Base-by-base conservation (phyloP, 2,329 filamentous ascomycete genomes). In the Aspergillus texensis region DNA sequence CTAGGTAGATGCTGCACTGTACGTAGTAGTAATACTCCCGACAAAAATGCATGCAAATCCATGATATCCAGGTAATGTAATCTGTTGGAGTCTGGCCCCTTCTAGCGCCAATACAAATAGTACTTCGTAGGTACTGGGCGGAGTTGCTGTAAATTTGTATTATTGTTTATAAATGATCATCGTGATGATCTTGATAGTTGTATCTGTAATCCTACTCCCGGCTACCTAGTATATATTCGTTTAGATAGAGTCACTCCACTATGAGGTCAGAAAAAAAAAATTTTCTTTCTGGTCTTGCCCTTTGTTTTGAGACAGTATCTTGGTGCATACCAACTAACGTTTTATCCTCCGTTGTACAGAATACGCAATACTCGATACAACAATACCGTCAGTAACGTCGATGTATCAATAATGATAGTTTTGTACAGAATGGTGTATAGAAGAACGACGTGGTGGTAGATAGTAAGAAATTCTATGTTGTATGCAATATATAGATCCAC, bases 31-130 rank as follows among this genome's bases (percentile, higher is more conserved):
- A 45, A 55, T 55, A 55, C 8, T 46, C 21, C 8, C 14, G 34
- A 36, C 34, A 5, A 36, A 16, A 14, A 28, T 56, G 59, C 52
- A 56, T 39, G 53, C 45, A 57, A 48, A 56, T 34, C 45, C 41
- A 58, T 52, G 48, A 59, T 34, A 52, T 48, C 56, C 56, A 52
- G 45, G 24, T 53, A 62, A 59, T 59, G 24, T 53, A 62, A 59
- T 59, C 30, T 46, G 30, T 45, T 39, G 19, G 50, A 60, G 62
- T 64, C 62, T 64, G 62, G 62, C 59, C 62, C 59, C 50, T 64
- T 56, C 55, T 64, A 59, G 62, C 62, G 62, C 41, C 62, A 45
- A 34, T 56, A 61, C 39, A 50, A 36, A 53, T 50, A 11, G 26
- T 50, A 11, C 24, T 30, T 19, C 16, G 8, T 26, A 32, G 16